A percentile compares a stretch with the other conserved stretches of the same genome.
Conservation (phyloP, 352 stramenopile species). For the Saprolegnia parasitica region DNA sequence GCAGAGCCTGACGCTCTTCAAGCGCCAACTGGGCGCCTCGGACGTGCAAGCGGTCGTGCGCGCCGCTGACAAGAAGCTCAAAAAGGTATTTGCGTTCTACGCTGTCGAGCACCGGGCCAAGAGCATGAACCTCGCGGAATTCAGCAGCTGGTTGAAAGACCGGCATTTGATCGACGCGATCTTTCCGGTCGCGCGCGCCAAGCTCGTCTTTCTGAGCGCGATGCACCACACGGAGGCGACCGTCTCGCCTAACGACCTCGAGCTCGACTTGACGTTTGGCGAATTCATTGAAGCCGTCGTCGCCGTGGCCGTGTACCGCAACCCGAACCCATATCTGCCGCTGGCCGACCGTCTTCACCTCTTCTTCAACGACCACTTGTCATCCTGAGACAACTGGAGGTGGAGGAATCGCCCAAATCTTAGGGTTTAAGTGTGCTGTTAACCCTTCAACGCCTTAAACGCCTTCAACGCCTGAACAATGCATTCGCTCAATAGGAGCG, state of each 20-base stretch:
- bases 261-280: constrained; percentile 74
- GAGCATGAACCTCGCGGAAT: constrained; percentile 64
- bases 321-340: constrained; percentile 71
- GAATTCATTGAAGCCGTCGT: constrained; percentile 72
- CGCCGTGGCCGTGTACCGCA: constrained; percentile 65
- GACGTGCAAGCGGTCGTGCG: constrained; percentile 76
- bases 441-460: too few relatives aligned
- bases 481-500: too few relatives aligned
- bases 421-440: too few relatives aligned
- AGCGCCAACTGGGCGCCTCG: constrained; percentile 76
- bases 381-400: too few relatives aligned
- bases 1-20: constrained; percentile 67
- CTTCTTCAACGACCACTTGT: constrained; percentile 75
- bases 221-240: constrained; percentile 66
- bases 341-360: constrained; percentile 70
- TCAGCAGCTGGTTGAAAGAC: constrained; percentile 69
- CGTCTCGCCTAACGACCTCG: constrained; percentile 40
- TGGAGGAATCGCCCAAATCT: too few relatives aligned
- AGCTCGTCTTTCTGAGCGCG: constrained; percentile 71
- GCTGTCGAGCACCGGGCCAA: constrained; percentile 54
- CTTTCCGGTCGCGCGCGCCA: constrained; percentile 66
- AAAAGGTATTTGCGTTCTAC: constrained; percentile 65
- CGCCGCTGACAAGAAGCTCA: constrained; percentile 68
- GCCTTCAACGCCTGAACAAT: too few relatives aligned
- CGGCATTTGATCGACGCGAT: constrained; percentile 58